A percentile compares a stretch with the other conserved stretches of the same genome.
phyloP scores from a whole-genome alignment of 1,284 basidiomycete genomes.

The Austropuccinia psidii region DNA sequence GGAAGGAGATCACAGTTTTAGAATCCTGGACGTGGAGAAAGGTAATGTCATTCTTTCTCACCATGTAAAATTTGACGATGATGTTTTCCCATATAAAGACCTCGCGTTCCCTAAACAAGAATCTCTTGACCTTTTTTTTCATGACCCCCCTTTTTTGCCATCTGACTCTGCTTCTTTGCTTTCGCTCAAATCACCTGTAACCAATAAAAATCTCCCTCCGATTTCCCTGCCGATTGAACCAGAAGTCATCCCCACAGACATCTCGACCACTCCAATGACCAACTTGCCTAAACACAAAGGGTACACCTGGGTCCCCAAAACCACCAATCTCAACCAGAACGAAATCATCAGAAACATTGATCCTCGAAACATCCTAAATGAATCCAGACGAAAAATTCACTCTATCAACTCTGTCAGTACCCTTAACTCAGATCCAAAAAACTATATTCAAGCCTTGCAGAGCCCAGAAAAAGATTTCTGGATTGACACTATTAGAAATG shows the following conservation, averaged over 20 bases:
- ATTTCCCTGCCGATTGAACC: too few species aligned
- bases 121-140: too few species aligned
- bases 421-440: not conserved
- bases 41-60: not conserved
- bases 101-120: too few species aligned
- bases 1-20: not conserved
- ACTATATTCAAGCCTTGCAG: not conserved
- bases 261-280: too few species aligned
- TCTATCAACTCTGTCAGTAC: not conserved
- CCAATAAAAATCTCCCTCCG: too few species aligned
- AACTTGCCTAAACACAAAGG: too few species aligned
- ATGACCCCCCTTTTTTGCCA: too few species aligned
- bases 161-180: too few species aligned
- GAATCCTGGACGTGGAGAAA: not conserved
- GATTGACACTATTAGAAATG: not conserved
- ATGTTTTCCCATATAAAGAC: not conserved
- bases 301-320: not conserved
- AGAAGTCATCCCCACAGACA: too few species aligned
- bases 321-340: not conserved
- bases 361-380: not conserved
- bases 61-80: not conserved
- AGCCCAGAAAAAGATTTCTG: not conserved
- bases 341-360: not conserved
- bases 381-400: not conserved
- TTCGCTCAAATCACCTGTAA: too few species aligned